Conservation (phyloP, 2,329 filamentous ascomycete species). For the Phaeosphaeriaceae sp. region DNA sequence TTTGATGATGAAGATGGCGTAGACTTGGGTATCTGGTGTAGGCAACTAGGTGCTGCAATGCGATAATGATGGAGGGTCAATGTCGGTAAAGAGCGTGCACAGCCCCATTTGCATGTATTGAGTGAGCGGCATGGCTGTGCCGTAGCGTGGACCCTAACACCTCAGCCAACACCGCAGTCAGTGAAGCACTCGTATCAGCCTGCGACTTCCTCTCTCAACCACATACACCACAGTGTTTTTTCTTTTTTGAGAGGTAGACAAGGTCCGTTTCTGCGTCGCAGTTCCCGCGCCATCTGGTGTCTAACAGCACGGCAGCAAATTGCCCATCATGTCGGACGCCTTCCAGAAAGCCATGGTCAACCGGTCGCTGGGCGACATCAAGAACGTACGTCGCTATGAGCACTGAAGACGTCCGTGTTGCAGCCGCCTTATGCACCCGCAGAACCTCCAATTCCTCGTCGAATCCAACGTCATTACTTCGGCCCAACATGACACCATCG, state of each 20-base stretch:
- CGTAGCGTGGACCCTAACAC: constrained; percentile 18
- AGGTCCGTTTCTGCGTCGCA: background rate
- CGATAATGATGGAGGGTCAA: background rate
- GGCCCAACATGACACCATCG: constrained; percentile 77
- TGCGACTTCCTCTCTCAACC: background rate
- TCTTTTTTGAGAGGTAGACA: background rate
- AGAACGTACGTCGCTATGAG: constrained; percentile 68
- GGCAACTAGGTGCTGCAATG: background rate
- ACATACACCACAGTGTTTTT: background rate
- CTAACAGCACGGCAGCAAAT: background rate
- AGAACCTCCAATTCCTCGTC: constrained; percentile 92
- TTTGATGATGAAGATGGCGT: constrained; percentile 29
- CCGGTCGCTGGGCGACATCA: constrained; percentile 85
- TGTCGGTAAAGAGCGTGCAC: constrained; percentile 14
- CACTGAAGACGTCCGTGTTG: background rate
- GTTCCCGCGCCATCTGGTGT: background rate
- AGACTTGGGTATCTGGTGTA: background rate
- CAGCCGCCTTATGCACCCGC: constrained; percentile 3
- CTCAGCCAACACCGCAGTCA: constrained; percentile 10
- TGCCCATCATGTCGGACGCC: constrained; percentile 49
- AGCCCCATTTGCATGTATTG: constrained; percentile 19
- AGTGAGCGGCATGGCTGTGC: constrained; percentile 19
- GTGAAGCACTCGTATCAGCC: constrained; percentile 11
- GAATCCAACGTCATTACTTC: constrained; percentile 82
- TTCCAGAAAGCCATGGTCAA: constrained; percentile 72